Evolutionary conservation across 805 yeast species (phyloP).

Genomic region (Yamadazyma paraphyllophila): DNA sequence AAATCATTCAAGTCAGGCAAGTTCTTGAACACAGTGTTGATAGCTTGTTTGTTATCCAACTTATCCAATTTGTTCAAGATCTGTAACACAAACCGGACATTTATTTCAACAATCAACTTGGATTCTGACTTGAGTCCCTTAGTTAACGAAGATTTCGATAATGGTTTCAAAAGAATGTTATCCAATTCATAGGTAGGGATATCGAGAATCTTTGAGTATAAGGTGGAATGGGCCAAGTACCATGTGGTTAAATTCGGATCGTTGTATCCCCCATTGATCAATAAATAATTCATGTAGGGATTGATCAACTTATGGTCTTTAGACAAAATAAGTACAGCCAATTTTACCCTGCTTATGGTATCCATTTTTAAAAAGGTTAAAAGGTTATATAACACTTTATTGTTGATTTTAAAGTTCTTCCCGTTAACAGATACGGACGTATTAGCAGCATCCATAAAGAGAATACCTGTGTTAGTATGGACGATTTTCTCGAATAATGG

Average conservation of each 20-base stretch:
- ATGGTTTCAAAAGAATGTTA: conserved; percentile 59
- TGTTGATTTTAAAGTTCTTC: conserved; percentile 57
- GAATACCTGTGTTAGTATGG: conserved; percentile 46
- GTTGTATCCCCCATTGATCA: conserved; percentile 55
- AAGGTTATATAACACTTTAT: conserved; percentile 63
- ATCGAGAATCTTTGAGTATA: conserved; percentile 58
- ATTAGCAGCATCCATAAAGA: conserved; percentile 41
- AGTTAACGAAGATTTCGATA: conserved; percentile 55
- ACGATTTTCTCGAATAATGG: conserved; percentile 42
- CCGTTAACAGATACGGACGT: conserved; percentile 37
- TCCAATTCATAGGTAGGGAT: conserved; percentile 54
- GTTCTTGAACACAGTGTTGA: conserved; percentile 8
- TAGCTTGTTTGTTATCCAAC: conserved; percentile 3
- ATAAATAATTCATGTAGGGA: conserved; percentile 60
- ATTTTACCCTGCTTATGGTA: conserved; percentile 57
- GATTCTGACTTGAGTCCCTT: conserved; percentile 49
- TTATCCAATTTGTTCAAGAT: conserved; percentile 52
- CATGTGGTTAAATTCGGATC: conserved; percentile 79
- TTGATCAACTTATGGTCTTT: conserved; percentile 69
- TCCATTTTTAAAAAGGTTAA: conserved; percentile 73
- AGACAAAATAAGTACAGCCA: conserved; percentile 49
- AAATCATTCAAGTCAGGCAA: conserved; percentile 10
- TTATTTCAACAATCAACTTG: conserved; percentile 59
- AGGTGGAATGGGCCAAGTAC: conserved; percentile 74
- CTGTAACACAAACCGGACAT: conserved; percentile 57